phyloP scores from a whole-genome alignment of 306 rosid species.

The Cicer arietinum region DNA sequence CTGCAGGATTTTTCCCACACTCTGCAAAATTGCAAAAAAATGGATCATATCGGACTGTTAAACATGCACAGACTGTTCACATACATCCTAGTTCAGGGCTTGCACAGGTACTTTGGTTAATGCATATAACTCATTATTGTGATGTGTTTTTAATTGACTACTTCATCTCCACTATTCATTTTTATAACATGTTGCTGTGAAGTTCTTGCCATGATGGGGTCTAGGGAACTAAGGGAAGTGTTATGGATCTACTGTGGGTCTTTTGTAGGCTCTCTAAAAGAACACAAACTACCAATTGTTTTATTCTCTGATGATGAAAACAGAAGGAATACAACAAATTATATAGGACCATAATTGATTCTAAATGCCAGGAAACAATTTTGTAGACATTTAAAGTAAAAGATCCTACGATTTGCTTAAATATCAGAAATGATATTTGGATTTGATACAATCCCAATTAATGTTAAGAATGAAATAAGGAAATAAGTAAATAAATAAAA shows the following conservation, averaged over 20 bases:
- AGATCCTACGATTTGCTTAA: background rate
- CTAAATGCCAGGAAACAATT: background rate
- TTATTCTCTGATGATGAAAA: background rate
- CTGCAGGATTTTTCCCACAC: slow-evolving; percentile 87
- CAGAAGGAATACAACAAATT: background rate
- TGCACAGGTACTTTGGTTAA: slow-evolving; percentile 60
- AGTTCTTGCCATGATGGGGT: background rate
- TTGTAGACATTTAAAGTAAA: background rate
- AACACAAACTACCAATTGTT: background rate
- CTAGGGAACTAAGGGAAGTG: background rate
- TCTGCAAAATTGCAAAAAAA: slow-evolving; percentile 79
- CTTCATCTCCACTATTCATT: background rate
- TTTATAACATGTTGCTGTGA: background rate
- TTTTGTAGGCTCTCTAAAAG: background rate
- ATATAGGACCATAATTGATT: background rate
- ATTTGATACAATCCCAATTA: background rate
- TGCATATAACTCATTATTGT: background rate
- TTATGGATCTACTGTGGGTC: background rate
- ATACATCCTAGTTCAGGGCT: slow-evolving; percentile 97
- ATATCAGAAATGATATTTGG: background rate
- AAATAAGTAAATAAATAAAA: background rate
- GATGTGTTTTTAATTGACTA: slow-evolving; percentile 16
- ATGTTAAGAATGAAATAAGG: background rate
- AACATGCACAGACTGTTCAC: slow-evolving; percentile 86
- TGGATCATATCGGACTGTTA: slow-evolving; percentile 82